A percentile compares a stretch with the other conserved stretches of the same genome.
phyloP scores from a whole-genome alignment of 495 filamentous ascomycete species.

The Annulohypoxylon bovei region DNA sequence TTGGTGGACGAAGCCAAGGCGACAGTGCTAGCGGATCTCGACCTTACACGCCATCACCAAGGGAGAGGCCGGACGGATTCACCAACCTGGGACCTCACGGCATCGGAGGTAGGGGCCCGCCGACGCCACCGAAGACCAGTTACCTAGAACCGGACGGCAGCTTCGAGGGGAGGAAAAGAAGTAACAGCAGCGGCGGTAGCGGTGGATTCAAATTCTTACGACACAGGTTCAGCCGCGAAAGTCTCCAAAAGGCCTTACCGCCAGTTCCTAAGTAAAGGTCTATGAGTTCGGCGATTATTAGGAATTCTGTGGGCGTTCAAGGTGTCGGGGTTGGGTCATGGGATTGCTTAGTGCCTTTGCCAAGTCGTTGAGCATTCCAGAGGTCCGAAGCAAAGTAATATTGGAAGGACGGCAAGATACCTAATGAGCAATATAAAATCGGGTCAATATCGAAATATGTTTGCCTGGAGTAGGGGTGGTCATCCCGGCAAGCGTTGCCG shows the following conservation, averaged over 20 bases:
- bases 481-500: constrained; percentile 1
- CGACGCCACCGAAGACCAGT: constrained; percentile 57
- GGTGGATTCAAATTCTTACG: constrained; percentile 30
- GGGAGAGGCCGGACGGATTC: constrained; percentile 56
- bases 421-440: constrained; percentile 47
- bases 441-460: constrained; percentile 34
- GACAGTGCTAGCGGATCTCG: constrained; percentile 57
- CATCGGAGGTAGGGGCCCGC: constrained; percentile 49
- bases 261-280: constrained; percentile 54
- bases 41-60: constrained; percentile 54
- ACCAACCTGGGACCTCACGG: constrained; percentile 53
- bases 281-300: constrained; percentile 10
- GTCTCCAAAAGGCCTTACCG: constrained; percentile 66
- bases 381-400: constrained; percentile 28
- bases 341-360: constrained; percentile 18
- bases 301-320: constrained; percentile 27
- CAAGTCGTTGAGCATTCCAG: constrained; percentile 38
- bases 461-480: constrained; percentile 47
- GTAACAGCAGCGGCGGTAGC: constrained; percentile 26
- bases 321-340: background rate
- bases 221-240: constrained; percentile 51
- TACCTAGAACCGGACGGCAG: constrained; percentile 52
- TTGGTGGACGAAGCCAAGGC: constrained; percentile 60
- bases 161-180: constrained; percentile 41
- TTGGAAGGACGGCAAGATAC: constrained; percentile 42